These are phyloP conservation scores for Xylaria sp. DNA, from an alignment of 2,329 filamentous ascomycete species.

Conservation along the genomic window DNA sequence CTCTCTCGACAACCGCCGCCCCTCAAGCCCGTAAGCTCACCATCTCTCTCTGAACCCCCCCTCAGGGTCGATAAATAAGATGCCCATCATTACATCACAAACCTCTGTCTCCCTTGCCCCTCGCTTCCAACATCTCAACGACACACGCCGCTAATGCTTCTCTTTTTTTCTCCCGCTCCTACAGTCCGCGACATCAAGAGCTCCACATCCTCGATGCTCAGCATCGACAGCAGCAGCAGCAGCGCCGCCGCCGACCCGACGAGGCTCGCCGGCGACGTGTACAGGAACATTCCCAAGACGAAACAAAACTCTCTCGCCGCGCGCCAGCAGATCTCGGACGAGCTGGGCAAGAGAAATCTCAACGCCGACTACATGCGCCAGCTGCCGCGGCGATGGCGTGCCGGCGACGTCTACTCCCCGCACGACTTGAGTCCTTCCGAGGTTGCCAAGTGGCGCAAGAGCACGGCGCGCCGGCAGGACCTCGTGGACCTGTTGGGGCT, in stretches of 20 bases:
- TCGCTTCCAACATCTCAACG: background rate
- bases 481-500: constrained; percentile 80
- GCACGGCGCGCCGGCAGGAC: constrained; percentile 64
- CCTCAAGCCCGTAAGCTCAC: constrained; percentile 34
- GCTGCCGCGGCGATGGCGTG: constrained; percentile 72
- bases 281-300: constrained; percentile 16
- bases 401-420: constrained; percentile 88
- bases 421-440: constrained; percentile 81
- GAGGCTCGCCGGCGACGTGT: constrained; percentile 23
- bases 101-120: background rate
- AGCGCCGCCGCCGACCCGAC: constrained; percentile 22
- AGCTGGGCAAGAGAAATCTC: constrained; percentile 47
- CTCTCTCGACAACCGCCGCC: constrained; percentile 36
- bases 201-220: constrained; percentile 33
- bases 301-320: background rate
- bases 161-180: background rate
- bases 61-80: too few species aligned
- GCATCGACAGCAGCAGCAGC: constrained; percentile 26
- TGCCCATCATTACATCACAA: too few species aligned
- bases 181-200: constrained; percentile 31
- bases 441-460: constrained; percentile 78
- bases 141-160: background rate
- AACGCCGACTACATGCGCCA: constrained; percentile 64
- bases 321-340: constrained; percentile 40
- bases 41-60: too few species aligned